phyloP scores from a whole-genome alignment of 495 filamentous ascomycete genomes.

The Extremus antarcticus region DNA sequence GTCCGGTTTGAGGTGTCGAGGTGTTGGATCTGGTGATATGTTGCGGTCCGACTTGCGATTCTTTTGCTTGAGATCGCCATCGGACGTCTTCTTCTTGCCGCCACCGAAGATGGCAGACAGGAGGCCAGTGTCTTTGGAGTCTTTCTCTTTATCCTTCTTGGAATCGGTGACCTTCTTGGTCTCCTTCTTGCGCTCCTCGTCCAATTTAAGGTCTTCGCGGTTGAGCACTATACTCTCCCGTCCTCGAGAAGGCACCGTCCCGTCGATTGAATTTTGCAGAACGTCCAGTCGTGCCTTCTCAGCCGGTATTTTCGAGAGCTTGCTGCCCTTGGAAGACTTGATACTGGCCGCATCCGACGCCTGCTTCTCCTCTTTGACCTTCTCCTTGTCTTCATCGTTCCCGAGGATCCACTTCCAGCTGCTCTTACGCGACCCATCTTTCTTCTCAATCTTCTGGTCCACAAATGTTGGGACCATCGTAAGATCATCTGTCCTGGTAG shows the following conservation, averaged over 20 bases:
- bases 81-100: slow-evolving; percentile 68
- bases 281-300: slow-evolving; percentile 74
- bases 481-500: slow-evolving; percentile 60
- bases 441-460: slow-evolving; percentile 55
- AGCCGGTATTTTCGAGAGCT: slow-evolving; percentile 46
- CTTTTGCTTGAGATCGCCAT: slow-evolving; percentile 51
- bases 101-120: slow-evolving; percentile 88
- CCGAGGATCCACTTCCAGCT: slow-evolving; percentile 73
- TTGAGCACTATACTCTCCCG: slow-evolving; percentile 76
- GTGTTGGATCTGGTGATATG: slow-evolving; percentile 66
- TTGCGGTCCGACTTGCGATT: slow-evolving; percentile 60
- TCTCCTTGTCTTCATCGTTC: slow-evolving; percentile 58
- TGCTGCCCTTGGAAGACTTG: slow-evolving; percentile 30
- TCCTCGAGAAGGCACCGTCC: slow-evolving; percentile 38
- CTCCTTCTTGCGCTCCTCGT: slow-evolving; percentile 80
- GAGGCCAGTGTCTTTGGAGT: slow-evolving; percentile 59
- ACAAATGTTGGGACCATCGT: slow-evolving; percentile 73
- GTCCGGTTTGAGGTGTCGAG: slow-evolving; percentile 63
- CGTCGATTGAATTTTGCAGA: slow-evolving; percentile 69
- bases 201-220: slow-evolving; percentile 59
- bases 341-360: slow-evolving; percentile 35
- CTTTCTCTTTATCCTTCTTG: slow-evolving; percentile 89
- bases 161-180: slow-evolving; percentile 54
- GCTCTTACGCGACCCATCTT: slow-evolving; percentile 57
- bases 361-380: slow-evolving; percentile 43